Evolutionary conservation across 257 asterid genomes (phyloP), one percentile per base, ranked within the genome.

Genomic region (Echium plantagineum): DNA sequence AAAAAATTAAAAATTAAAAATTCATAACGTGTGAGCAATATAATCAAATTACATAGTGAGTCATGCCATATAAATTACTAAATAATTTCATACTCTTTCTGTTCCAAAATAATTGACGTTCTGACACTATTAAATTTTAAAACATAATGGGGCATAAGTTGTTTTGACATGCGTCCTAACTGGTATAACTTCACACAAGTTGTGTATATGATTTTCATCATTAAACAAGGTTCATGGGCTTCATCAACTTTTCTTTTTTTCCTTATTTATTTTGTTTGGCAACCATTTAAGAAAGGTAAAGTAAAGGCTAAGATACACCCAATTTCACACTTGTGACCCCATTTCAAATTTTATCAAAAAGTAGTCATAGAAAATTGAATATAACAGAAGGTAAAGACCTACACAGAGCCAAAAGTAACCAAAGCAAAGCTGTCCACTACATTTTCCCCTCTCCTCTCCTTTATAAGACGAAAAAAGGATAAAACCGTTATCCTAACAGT

Each of bases 211-310:
- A 82, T 82, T 72, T 79, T 85, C n/a, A 78, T 80, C 76, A 81
- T 79, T 85, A 81, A 81, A 83, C 91, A 80, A 68, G 74, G 74
- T 81, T 78, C 83, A 85, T 84, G 89, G 80, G 79, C 70, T 71
- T 65, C 78, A 69, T 79, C 91, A 35, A 10, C 47, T 35, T 81
- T 81, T 84, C 67, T 24, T 21, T 52, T 60, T 57, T 68, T 15
- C 49, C 66, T 68, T 66, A 69, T 69, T 80, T 71, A 62, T 63
- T 62, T 70, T 77, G 80, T 82, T 77, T 65, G 77, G 74, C 68
- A 63, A 58, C 63, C 35, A 42, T 54, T 57, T n/a, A n/a, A n/a
- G n/a, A n/a, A 59, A 51, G 47, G 61, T 75, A 83, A 87, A 69
- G 89, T 83, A 81, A 81, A 82, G 86, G 74, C 80, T 19, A 75